These are phyloP conservation scores for Solanum phureja DNA, from an alignment of 257 asterid genomes.

Conservation along the genomic window DNA sequence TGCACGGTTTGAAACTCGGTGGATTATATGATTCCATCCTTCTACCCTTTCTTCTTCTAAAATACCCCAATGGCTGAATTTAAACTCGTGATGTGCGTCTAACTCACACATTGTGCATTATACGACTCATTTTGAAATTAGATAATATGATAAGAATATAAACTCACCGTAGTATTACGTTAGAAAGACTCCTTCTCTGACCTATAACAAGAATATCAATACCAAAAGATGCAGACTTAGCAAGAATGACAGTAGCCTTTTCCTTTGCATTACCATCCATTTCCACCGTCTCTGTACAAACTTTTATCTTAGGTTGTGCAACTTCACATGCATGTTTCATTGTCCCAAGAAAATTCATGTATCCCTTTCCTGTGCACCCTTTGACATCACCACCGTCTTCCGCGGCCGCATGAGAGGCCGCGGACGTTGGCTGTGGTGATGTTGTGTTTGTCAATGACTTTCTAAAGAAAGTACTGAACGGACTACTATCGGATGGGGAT, in stretches of 20 bases:
- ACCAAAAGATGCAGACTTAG: slow-evolving; percentile 21
- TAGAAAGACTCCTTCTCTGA: slow-evolving; percentile 44
- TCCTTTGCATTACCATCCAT: slow-evolving; percentile 54
- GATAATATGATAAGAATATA: background rate
- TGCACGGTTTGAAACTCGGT: background rate
- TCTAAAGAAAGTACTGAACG: background rate
- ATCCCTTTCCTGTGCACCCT: slow-evolving; percentile 14
- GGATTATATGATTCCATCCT: background rate
- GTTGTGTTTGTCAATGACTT: background rate
- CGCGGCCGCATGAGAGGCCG: background rate
- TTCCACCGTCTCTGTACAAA: slow-evolving; percentile 38
- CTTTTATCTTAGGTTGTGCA: slow-evolving; percentile 28
- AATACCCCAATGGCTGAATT: background rate
- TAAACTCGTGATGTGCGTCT: background rate
- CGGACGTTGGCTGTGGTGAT: background rate
- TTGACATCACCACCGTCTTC: background rate
- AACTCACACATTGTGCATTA: background rate
- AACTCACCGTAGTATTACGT: slow-evolving; percentile 56
- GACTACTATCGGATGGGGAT: background rate
- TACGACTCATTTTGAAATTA: background rate
- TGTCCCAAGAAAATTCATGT: slow-evolving; percentile 36
- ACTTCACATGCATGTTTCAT: slow-evolving; percentile 46
- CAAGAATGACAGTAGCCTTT: slow-evolving; percentile 46
- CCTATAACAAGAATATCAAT: slow-evolving; percentile 55
- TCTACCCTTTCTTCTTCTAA: background rate